phyloP scores from a whole-genome alignment of 2,329 filamentous ascomycete species.

The Stachybotrys elegans region DNA sequence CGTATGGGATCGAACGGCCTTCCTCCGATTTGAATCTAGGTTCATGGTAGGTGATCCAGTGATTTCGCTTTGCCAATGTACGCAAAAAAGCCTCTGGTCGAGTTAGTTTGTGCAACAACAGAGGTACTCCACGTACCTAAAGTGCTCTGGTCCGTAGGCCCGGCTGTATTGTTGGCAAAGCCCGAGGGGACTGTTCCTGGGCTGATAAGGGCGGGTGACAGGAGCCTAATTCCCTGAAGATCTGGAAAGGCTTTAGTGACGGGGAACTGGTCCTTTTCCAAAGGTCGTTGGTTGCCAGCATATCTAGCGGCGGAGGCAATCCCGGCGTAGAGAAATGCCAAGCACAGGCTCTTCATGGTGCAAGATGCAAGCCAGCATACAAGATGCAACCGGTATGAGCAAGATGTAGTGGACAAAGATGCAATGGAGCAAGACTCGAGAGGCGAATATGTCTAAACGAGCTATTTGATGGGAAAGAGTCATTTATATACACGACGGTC shows the following conservation, averaged over 20 bases:
- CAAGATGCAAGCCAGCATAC: too few relatives aligned
- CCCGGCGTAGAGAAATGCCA: not conserved
- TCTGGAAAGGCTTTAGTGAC: not conserved
- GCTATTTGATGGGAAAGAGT: too few relatives aligned
- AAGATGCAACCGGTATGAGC: too few relatives aligned
- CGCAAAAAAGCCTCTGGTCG: not conserved
- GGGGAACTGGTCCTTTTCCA: not conserved
- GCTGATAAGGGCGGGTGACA: not conserved
- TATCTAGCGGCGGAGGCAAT: not conserved
- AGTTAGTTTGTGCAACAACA: too few relatives aligned
- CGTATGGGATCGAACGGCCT: constrained; percentile 13
- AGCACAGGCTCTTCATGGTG: not conserved
- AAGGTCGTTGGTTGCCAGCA: not conserved
- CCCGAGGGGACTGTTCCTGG: not conserved
- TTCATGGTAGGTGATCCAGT: constrained; percentile 13
- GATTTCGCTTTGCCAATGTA: constrained; percentile 9
- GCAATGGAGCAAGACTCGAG: too few relatives aligned
- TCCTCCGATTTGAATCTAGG: constrained; percentile 13
- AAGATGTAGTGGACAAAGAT: too few relatives aligned
- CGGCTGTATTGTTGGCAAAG: not conserved
- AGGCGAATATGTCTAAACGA: too few relatives aligned
- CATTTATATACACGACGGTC: too few relatives aligned
- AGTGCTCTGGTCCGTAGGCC: not conserved
- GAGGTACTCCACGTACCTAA: not conserved
- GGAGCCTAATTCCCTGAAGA: not conserved